Evolutionary conservation across 177 flowering plant genomes (phyloP).

Genomic region (Vitis hybrid): DNA sequence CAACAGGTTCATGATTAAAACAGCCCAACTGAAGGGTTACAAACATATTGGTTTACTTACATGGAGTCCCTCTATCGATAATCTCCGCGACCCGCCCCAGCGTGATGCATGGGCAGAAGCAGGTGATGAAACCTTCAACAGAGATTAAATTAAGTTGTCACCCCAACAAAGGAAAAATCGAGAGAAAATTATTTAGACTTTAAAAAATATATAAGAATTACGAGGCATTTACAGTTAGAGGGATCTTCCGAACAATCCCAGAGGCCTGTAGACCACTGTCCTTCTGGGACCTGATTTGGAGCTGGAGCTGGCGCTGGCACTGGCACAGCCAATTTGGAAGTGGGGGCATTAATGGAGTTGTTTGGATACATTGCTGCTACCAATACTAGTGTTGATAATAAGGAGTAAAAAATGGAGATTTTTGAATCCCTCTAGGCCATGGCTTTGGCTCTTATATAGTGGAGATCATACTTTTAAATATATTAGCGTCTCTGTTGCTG

Average conservation of each 20-base stretch:
- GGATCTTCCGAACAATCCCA: conserved; percentile 19
- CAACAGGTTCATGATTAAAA: no score
- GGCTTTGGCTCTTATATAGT: no score
- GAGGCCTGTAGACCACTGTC: conserved; percentile 23
- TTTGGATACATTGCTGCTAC: not conserved
- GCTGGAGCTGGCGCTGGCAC: not conserved
- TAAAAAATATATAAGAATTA: not conserved
- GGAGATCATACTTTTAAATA: no score
- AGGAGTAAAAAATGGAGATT: not conserved
- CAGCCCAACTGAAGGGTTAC: no score
- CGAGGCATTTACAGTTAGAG: conserved; percentile 12
- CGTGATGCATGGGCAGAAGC: conserved; percentile 7
- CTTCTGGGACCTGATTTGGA: conserved; percentile 2
- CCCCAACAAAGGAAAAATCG: not conserved
- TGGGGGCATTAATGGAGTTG: not conserved
- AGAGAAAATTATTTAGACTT: not conserved
- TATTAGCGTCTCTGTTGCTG: no score
- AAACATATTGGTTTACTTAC: conserved; percentile 9
- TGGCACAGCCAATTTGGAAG: not conserved
- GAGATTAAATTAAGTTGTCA: not conserved
- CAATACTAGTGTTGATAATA: not conserved
- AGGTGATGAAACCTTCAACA: conserved; percentile 18
- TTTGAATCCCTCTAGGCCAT: no score
- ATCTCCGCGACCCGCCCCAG: conserved; percentile 18
- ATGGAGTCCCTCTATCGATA: conserved; percentile 15